Conservation (phyloP, 352 stramenopile genomes). For the Pythium phragmitis region DNA sequence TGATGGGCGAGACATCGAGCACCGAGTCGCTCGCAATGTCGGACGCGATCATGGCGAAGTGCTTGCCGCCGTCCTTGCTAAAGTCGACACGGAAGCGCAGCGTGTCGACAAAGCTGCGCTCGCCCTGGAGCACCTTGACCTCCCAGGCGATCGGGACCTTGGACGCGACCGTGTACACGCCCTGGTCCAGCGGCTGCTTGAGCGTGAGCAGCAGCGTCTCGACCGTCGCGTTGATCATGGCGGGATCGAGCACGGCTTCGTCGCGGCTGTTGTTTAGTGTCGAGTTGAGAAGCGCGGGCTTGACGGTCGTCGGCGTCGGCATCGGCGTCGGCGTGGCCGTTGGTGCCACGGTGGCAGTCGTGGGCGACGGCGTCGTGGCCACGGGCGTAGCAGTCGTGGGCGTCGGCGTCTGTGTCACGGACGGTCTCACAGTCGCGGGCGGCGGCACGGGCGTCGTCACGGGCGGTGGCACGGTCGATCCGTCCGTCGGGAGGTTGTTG, state of each 20-base stretch:
- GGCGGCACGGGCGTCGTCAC: slow-evolving; percentile 1
- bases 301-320: neutral
- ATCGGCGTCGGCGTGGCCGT: neutral
- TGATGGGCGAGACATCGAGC: slow-evolving; percentile 8
- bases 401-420: no score
- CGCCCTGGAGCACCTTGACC: slow-evolving; percentile 32
- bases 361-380: no score
- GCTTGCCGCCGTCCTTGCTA: slow-evolving; percentile 33
- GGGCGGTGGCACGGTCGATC: neutral
- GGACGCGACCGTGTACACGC: slow-evolving; percentile 44
- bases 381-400: neutral
- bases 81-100: slow-evolving; percentile 43
- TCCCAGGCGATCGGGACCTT: slow-evolving; percentile 45
- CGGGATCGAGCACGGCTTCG: slow-evolving; percentile 1
- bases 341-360: neutral
- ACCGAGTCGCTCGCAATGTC: slow-evolving; percentile 18
- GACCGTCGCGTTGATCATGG: slow-evolving; percentile 7
- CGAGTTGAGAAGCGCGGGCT: neutral
- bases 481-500: slow-evolving; percentile 17
- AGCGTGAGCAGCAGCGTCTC: slow-evolving; percentile 31
- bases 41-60: slow-evolving; percentile 28
- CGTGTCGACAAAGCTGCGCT: slow-evolving; percentile 19
- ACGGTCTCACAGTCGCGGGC: no score
- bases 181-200: slow-evolving; percentile 38
- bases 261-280: neutral